These are phyloP conservation scores for Cokeromyces recurvatus DNA, from an alignment of 371 early-diverging fungal species.

Conservation along the genomic window DNA sequence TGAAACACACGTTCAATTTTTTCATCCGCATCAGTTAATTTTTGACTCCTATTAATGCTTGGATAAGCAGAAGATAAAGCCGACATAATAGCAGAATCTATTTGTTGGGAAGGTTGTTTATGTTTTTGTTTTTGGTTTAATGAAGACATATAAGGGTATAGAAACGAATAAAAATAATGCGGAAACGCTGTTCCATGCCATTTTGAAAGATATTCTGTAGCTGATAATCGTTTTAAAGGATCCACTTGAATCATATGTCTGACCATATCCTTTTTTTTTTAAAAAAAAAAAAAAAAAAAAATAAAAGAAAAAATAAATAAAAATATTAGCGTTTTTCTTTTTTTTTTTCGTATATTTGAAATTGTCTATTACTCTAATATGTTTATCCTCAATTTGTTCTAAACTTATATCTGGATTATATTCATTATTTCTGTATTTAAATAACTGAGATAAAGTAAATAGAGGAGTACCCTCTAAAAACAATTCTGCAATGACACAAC, in stretches of 20 bases:
- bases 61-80: conserved; percentile 25
- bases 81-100: conserved; percentile 19
- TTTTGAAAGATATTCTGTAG: conserved; percentile 63
- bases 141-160: conserved; percentile 73
- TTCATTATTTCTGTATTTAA: conserved; percentile 79
- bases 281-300: no score
- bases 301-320: no score
- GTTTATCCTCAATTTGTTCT: conserved; percentile 76
- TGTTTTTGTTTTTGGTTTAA: conserved; percentile 49
- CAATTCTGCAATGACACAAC: conserved; percentile 93
- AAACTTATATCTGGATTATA: conserved; percentile 65
- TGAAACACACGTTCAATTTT: conserved; percentile 72
- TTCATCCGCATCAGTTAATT: conserved; percentile 64
- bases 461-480: conserved; percentile 88
- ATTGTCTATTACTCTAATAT: conserved; percentile 56
- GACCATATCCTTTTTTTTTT: conserved; percentile 54
- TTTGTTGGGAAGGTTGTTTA: conserved; percentile 3
- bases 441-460: conserved; percentile 85
- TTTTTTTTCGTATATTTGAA: background rate
- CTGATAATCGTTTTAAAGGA: conserved; percentile 66
- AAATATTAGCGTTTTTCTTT: background rate
- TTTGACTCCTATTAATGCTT: conserved; percentile 11
- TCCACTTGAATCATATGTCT: conserved; percentile 84
- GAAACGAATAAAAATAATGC: conserved; percentile 68
- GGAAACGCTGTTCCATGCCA: conserved; percentile 84